Base-by-base conservation (phyloP, 805 yeast species). In the Saturnispora sekii region DNA sequence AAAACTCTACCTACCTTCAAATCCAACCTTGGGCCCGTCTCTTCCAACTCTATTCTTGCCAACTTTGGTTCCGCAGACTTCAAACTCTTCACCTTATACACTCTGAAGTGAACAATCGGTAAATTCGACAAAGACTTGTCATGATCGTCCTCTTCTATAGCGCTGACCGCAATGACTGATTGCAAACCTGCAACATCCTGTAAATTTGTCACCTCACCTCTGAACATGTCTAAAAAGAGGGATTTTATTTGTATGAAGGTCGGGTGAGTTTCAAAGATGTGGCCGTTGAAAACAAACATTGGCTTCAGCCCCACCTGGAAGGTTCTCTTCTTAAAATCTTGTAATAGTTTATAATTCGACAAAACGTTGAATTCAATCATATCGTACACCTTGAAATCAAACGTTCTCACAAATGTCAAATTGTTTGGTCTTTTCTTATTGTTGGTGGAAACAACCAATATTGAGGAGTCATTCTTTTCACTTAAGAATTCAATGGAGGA, bases 101-200 rank as follows among this genome's bases (percentile, higher is more conserved):
- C 97, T 67, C 98, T 78, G 75, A 93, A 90, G 58, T 87, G 74
- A 40, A 93, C 83, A 42, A 73, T 64, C 14, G 98, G 97, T 51
- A 89, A 72, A 35, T 77, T 72, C 8, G 65, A 55, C 28, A 62
- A 48, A 46, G 80, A 72, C 45, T 79, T 79, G 57, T 83, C 85
- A 51, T 77, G 73, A 54, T 84, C 89, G 54, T 84, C 93, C 46
- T 78, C 79, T 55, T 80, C 81, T 14, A 82, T 81, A 1, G 82
- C 80, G 32, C 87, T 77, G 45, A 93, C 66, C 3, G 95, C 76
- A 53, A 93, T 87, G 43, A 93, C 82, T 61, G 86, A 84, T 65
- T 93, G 97, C 53, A 93, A 71, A 40, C 97, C 97, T 2, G 96
- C 94, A 38, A 90, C 95, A 62, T 93, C 98, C 59, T 87, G 88